phyloP scores from a whole-genome alignment of 2,329 filamentous ascomycete genomes.

The Fusarium austroafricanum region DNA sequence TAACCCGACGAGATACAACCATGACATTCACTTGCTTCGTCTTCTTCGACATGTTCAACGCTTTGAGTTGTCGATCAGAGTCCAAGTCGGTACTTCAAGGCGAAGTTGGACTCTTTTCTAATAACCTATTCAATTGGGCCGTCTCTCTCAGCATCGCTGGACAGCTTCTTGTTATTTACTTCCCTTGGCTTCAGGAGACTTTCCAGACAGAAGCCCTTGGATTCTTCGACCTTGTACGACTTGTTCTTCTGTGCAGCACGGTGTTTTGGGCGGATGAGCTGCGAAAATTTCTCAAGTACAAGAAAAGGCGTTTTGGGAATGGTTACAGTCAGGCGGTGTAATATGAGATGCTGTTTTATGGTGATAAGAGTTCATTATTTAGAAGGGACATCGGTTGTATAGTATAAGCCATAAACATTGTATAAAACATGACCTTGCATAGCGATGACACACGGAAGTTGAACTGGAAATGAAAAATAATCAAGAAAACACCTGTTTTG shows the following conservation, averaged over 20 bases:
- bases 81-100: slow-evolving; percentile 88
- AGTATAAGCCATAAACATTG: slow-evolving; percentile 21
- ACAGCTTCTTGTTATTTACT: slow-evolving; percentile 91
- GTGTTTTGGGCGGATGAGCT: slow-evolving; percentile 97
- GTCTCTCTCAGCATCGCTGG: slow-evolving; percentile 86
- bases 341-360: slow-evolving; percentile 49
- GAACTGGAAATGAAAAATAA: background rate
- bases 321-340: slow-evolving; percentile 76
- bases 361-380: background rate
- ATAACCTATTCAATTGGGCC: slow-evolving; percentile 96
- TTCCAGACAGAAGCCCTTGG: slow-evolving; percentile 94
- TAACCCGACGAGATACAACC: slow-evolving; percentile 94
- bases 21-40: slow-evolving; percentile 99
- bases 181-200: slow-evolving; percentile 90
- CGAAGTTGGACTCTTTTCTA: slow-evolving; percentile 84
- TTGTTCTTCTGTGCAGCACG: slow-evolving; percentile 82
- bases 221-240: slow-evolving; percentile 76
- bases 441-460: background rate
- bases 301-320: slow-evolving; percentile 65
- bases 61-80: slow-evolving; percentile 90
- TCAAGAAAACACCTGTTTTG: no score
- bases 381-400: slow-evolving; percentile 16
- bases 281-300: slow-evolving; percentile 80
- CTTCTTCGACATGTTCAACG: slow-evolving; percentile 99
- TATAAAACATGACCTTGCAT: slow-evolving; percentile 28